Base-by-base conservation (phyloP, 768 basidiomycete genomes). In the Botryobasidium botryosum region DNA sequence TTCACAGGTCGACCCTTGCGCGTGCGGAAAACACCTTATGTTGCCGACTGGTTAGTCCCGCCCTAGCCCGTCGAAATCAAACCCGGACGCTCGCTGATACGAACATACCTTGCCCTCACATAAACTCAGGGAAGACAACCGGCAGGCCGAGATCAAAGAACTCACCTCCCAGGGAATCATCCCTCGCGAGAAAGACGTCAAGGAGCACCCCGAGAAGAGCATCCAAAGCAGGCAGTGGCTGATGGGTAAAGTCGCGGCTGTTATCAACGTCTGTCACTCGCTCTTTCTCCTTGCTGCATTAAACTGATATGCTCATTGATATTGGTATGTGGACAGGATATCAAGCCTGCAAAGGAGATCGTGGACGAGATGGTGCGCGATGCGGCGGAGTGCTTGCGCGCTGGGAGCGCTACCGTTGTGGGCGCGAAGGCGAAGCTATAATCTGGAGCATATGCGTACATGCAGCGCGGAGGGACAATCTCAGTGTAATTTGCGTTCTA, bases 1-100 rank as follows among this genome's bases (percentile, higher is more conserved):
- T 88, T 74, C 64, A 84, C 85, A 35, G 88, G 88, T 8, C 76
- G 90, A 26, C 90, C 91, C 17, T 64, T 94, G 52, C 75, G 90
- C 31, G 87, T 92, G 29, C 64, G 77, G 51, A 75, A 77, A 58
- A 88, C 85, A 2, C 74, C 81, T 15, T 94, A 87, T 58, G 72
- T 92, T 48, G 75, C 76, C 13, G 75, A 87, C 51, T 88, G 87
- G 83, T 80, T 53, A 35, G 68, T 62, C 20, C 29, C 13, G 43
- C 26, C 25, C n/a, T 43, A 25, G 13, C 10, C n/a, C n/a, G n/a
- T n/a, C n/a, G n/a, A n/a, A n/a, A n/a, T n/a, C n/a, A n/a, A n/a
- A n/a, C n/a, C n/a, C n/a, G n/a, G n/a, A n/a, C n/a, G n/a, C n/a
- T n/a, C n/a, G n/a, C n/a, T n/a, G n/a, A n/a, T n/a, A n/a, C n/a